These are phyloP conservation scores for Podospora pseudocomata DNA, from an alignment of 495 filamentous ascomycete species.

Conservation along the genomic window DNA sequence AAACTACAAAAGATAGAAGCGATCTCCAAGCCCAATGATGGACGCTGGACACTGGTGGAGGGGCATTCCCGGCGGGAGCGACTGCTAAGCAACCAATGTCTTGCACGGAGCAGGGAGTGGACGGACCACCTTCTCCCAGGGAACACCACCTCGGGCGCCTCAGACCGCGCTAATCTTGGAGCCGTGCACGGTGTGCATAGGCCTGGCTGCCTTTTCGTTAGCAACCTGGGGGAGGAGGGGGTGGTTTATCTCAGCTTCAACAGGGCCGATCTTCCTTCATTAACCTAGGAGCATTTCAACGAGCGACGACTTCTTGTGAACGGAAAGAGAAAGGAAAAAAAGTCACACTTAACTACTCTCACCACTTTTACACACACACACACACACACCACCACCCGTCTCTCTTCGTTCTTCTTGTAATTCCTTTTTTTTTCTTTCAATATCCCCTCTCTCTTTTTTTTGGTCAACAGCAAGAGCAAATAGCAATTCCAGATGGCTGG, in stretches of 20 bases:
- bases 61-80: neutral
- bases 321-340: neutral
- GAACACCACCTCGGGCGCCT: neutral
- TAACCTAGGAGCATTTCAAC: neutral
- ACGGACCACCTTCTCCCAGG: neutral
- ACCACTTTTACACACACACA: neutral
- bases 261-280: constrained; percentile 2
- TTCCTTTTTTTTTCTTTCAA: neutral
- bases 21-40: neutral
- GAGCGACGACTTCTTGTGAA: neutral
- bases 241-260: neutral
- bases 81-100: neutral
- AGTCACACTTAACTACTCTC: neutral
- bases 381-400: neutral
- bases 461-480: neutral
- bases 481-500: constrained; percentile 65
- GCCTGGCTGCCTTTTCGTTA: neutral
- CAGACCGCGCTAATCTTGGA: constrained; percentile 1
- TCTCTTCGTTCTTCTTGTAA: neutral
- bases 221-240: neutral
- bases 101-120: neutral
- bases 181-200: too few relatives aligned
- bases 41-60: neutral
- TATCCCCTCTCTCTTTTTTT: neutral
- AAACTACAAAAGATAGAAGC: neutral